phyloP scores from a whole-genome alignment of 73 alveolate genomes.

The Uronychia setigera region DNA sequence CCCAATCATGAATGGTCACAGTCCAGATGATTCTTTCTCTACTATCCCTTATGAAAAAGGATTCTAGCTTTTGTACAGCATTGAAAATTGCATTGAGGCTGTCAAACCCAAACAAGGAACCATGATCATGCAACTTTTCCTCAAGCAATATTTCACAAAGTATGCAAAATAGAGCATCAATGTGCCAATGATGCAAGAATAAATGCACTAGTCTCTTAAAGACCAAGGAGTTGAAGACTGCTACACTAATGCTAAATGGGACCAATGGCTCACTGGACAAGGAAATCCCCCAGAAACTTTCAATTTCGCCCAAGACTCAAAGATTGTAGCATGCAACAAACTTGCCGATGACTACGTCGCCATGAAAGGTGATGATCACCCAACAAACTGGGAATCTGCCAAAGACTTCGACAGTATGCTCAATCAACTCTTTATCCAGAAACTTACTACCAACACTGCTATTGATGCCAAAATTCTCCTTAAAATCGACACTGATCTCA shows the following conservation, averaged over 20 bases:
- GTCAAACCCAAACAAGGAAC: constrained; percentile 15
- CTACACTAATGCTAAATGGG: background rate
- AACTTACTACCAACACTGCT: background rate
- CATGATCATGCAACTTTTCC: background rate
- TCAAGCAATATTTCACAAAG: background rate
- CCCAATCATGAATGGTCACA: constrained; percentile 51
- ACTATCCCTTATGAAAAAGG: constrained; percentile 79
- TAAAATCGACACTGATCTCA: constrained; percentile 35
- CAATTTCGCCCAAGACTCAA: constrained; percentile 50
- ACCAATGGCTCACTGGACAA: background rate
- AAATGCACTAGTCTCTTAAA: too few relatives aligned
- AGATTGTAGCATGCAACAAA: constrained; percentile 18
- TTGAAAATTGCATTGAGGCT: constrained; percentile 47
- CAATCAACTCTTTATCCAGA: background rate
- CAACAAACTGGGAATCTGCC: background rate
- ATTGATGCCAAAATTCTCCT: background rate
- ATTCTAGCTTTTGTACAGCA: constrained; percentile 65
- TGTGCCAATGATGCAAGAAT: background rate
- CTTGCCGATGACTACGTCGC: constrained; percentile 58
- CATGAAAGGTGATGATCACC: constrained; percentile 9
- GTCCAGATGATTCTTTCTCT: constrained; percentile 56
- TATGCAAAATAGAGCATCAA: background rate
- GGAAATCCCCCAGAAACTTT: constrained; percentile 66
- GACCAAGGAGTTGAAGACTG: background rate
- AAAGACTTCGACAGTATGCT: background rate